Evolutionary conservation across 495 filamentous ascomycete species (phyloP), one percentile per base, ranked within the genome.

Genomic region (Filosporella fistucella): DNA sequence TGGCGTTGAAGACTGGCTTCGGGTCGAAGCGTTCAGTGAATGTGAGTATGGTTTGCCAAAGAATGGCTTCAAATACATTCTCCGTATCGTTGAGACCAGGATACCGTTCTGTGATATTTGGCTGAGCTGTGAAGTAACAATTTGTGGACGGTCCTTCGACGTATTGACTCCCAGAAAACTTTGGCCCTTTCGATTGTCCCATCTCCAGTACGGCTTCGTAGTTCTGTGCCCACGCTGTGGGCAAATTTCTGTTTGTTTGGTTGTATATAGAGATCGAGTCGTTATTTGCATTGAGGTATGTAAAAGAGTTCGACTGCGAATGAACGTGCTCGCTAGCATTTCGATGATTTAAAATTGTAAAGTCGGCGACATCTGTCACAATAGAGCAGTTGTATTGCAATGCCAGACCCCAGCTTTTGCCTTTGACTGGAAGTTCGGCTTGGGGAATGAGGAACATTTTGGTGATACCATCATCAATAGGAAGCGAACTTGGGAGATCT

Each of bases 201-300:
- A 44, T 13, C 17, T 44, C 41, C 16, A 44, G 29, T 16, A 44
- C 41, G 23, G 41, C 41, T 44, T 44, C 41, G 2, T 30, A n/a
- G 21, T 44, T 44, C 4, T 18, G 2, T 21, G 13, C 41, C 41
- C 41, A 30, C 17, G 26, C 23, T 13, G 24, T 13, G 11, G 6
- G 7, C 16, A 29, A 6, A 10, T 8, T 9, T 24, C 41, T 44
- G 24, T 29, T 10, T 2, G 41, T 29, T 17, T 44, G 24, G 25
- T 44, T 44, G 28, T 44, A 44, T 16, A 44, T 29, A 9, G 6
- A 5, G 12, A 44, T 44, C 7, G 28, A 17, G 26, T 44, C 41
- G 16, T 44, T 44, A 16, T 30, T 44, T 16, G 28, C 8, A n/a
- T n/a, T 33, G n/a, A 17, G 2, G 25, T 44, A 44, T 2, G 16